These are phyloP conservation scores for Chlamydomonas applanata DNA, from an alignment of 139 green algal species.

Conservation along the genomic window DNA sequence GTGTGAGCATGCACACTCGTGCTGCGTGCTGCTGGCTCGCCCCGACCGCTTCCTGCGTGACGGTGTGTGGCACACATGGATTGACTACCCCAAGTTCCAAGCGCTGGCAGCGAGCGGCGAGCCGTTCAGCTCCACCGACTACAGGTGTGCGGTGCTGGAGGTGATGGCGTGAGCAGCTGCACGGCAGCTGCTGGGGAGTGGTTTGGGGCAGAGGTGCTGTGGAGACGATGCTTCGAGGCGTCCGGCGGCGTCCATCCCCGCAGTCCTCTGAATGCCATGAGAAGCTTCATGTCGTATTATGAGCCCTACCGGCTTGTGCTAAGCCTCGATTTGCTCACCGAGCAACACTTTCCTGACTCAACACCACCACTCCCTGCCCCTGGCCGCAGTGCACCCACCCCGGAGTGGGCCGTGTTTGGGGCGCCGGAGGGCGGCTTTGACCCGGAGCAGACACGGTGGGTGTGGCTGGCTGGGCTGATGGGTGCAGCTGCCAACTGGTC, in stretches of 20 bases:
- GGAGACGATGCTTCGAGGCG: background rate
- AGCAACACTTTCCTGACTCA: no score
- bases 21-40: constrained; percentile 76
- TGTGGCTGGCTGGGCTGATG: no score
- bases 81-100: constrained; percentile 77
- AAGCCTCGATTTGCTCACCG: no score
- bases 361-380: background rate
- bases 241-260: no score
- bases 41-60: constrained; percentile 58
- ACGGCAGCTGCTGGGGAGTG: background rate
- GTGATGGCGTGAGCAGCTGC: background rate
- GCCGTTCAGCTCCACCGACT: constrained; percentile 18
- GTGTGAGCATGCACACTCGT: constrained; percentile 84
- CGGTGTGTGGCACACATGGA: constrained; percentile 82
- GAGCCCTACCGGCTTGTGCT: no score
- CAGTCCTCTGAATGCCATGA: no score
- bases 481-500: no score
- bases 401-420: constrained; percentile 72
- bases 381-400: constrained; percentile 76
- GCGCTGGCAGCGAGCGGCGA: constrained; percentile 36
- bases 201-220: background rate
- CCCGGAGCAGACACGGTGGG: constrained; percentile 53
- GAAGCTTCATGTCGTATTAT: no score
- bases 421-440: constrained; percentile 73
- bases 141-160: background rate